Percentiles rank a stretch among this genome's conserved stretches.
These are phyloP conservation scores for Ananas comosus DNA, from an alignment of 176 grass and related monocot genomes.

Conservation along the genomic window DNA sequence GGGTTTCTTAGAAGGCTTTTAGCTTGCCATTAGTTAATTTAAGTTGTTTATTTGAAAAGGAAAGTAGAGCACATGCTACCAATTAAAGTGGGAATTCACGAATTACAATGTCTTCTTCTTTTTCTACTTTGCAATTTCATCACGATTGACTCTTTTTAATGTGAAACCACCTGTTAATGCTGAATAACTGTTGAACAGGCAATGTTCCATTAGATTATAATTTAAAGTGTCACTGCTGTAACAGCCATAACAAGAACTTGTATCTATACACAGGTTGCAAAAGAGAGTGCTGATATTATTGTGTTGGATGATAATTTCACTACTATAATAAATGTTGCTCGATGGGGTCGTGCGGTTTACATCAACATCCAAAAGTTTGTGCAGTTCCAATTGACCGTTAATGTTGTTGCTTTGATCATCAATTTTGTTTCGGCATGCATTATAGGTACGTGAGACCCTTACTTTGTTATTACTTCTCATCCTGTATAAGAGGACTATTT, in stretches of 20 bases:
- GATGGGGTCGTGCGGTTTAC: constrained; percentile 44
- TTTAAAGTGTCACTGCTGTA: not conserved
- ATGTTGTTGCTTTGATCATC: constrained; percentile 36
- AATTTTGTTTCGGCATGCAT: constrained; percentile 48
- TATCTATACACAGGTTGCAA: constrained; percentile 32
- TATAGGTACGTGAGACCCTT: constrained; percentile 19
- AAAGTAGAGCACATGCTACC: too few species aligned
- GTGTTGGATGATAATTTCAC: constrained; percentile 43
- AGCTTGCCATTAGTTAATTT: too few species aligned
- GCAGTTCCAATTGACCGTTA: constrained; percentile 47
- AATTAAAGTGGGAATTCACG: not conserved
- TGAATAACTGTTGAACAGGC: not conserved
- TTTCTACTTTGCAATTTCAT: not conserved
- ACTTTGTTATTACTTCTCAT: not conserved
- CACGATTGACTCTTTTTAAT: not conserved
- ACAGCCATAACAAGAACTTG: not conserved
- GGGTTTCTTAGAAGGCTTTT: too few species aligned
- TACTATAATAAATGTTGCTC: constrained; percentile 41
- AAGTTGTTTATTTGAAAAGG: too few species aligned
- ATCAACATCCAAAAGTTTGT: constrained; percentile 55
- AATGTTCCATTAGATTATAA: not conserved
- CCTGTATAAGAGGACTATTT: not conserved
- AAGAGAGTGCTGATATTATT: constrained; percentile 52
- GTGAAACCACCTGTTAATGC: not conserved
- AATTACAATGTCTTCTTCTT: not conserved